phyloP scores from a whole-genome alignment of 306 rosid genomes.

The Prunus armeniaca region DNA sequence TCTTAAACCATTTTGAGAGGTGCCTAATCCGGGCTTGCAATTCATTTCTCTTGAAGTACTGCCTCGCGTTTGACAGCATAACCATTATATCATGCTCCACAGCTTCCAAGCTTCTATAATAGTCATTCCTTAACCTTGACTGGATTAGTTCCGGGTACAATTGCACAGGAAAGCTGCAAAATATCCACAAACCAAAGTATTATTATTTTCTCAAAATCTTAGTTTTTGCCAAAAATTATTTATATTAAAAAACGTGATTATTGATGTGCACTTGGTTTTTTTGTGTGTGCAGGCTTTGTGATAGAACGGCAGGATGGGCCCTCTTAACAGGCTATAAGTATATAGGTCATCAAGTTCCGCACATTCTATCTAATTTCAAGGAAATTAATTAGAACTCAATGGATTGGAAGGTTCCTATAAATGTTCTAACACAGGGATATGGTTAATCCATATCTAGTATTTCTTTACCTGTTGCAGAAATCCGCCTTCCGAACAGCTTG shows the following conservation, averaged over 20 bases:
- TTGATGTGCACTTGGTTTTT: too few species aligned
- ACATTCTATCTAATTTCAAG: not conserved
- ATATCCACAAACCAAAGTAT: conserved; percentile 20
- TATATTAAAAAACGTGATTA: not conserved
- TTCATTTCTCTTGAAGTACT: conserved; percentile 36
- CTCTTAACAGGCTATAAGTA: too few species aligned
- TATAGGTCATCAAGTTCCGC: not conserved
- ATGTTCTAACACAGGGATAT: not conserved
- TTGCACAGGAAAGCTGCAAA: conserved; percentile 61
- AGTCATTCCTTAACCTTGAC: conserved; percentile 53
- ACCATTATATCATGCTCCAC: conserved; percentile 64
- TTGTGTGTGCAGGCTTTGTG: too few species aligned
- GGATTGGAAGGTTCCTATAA: not conserved
- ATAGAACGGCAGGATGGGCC: too few species aligned
- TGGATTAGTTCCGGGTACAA: conserved; percentile 65
- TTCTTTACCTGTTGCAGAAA: conserved; percentile 66
- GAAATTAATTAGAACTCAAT: not conserved
- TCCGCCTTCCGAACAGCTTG: conserved; percentile 49
- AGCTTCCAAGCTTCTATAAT: conserved; percentile 68
- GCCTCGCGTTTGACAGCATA: conserved; percentile 52
- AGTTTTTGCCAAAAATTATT: not conserved
- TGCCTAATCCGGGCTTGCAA: conserved; percentile 34
- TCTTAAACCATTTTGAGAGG: conserved; percentile 45
- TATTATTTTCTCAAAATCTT: conserved; percentile 13
- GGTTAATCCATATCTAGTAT: not conserved